A percentile compares a stretch with the other conserved stretches of the same genome.
phyloP scores from a whole-genome alignment of 2,329 filamentous ascomycete species.

The Amylocarpus encephaloides region DNA sequence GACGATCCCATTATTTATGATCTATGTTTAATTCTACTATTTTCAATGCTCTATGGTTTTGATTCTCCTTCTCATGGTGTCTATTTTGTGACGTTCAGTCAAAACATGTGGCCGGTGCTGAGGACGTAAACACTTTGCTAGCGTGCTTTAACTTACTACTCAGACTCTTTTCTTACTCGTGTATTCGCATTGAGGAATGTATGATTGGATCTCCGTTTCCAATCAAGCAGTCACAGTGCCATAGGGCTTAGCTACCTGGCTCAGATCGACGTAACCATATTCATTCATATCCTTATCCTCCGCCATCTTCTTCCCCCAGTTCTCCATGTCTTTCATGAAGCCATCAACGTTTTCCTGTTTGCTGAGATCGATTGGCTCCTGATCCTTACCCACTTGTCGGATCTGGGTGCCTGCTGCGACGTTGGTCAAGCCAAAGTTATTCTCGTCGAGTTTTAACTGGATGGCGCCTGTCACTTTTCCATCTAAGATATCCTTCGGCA shows the following conservation, averaged over 20 bases:
- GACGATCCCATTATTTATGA: no score
- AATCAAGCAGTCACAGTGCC: background rate
- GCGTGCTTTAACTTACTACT: background rate
- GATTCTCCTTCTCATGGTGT: no score
- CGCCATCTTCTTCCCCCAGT: conserved; percentile 37
- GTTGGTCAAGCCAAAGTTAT: conserved; percentile 40
- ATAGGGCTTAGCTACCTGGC: conserved; percentile 18
- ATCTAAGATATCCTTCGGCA: conserved; percentile 36
- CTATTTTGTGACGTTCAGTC: background rate
- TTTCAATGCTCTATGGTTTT: no score
- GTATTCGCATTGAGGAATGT: background rate
- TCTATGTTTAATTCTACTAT: no score
- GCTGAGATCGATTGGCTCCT: conserved; percentile 47
- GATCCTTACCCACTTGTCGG: conserved; percentile 43
- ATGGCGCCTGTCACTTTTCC: conserved; percentile 44
- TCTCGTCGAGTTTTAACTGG: conserved; percentile 40
- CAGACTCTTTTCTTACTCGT: no score
- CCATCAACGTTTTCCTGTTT: conserved; percentile 40
- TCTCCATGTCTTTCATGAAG: conserved; percentile 43
- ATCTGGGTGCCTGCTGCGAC: conserved; percentile 26
- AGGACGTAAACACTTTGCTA: background rate
- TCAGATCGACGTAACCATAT: conserved; percentile 40
- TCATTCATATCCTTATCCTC: conserved; percentile 34
- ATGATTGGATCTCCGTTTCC: background rate
- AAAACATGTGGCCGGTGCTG: background rate